Evolutionary conservation across 805 yeast genomes (phyloP), one percentile per base, ranked within the genome.

Genomic region (Zygosaccharomyces kombuchaensis): DNA sequence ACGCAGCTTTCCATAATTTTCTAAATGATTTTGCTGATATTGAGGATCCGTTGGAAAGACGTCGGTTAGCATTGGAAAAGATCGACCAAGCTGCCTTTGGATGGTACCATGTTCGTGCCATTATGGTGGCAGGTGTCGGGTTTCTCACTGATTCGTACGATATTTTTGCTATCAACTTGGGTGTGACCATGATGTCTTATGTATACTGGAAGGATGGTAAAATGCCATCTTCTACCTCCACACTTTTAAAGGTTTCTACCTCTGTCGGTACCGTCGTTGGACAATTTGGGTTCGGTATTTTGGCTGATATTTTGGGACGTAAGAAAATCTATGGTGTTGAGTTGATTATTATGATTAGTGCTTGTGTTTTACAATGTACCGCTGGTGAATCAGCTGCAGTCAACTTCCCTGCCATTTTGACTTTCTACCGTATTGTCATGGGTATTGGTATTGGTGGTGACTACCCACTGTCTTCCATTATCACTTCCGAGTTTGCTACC

Each of bases 381-480:
- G 54, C 83, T 37, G 96, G 95, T 60, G 59, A 67, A 8, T 78
- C 95, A 21, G 77, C 86, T 21, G 93, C 83, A 54, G 70, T 87
- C 50, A 76, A 74, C 61, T 84, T 87, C 60, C 78, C 80, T 46
- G 95, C 93, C 36, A 74, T 87, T 42, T 74, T 89, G 52, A 70
- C 82, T 9, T 81, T 84, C 61, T 82, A 81, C 72, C 84, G 96
- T 80, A 82, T 88, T 55, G 62, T 88, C 52, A 84, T 82, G 87
- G 96, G 96, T 76, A 83, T 89, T 59, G 96, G 96, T 80, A 89
- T 88, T 58, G 96, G 96, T 74, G 96, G 96, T 77, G 96, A 88
- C 73, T 88, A 88, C 68, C 96, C 96, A 56, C 76, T 89, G 60
- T 87, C 96, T 13, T 87, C 96, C n/a, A 84, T 88, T 66, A 88